Base-by-base conservation (phyloP, 2,329 filamentous ascomycete species). In the Talaromyces sp. region DNA sequence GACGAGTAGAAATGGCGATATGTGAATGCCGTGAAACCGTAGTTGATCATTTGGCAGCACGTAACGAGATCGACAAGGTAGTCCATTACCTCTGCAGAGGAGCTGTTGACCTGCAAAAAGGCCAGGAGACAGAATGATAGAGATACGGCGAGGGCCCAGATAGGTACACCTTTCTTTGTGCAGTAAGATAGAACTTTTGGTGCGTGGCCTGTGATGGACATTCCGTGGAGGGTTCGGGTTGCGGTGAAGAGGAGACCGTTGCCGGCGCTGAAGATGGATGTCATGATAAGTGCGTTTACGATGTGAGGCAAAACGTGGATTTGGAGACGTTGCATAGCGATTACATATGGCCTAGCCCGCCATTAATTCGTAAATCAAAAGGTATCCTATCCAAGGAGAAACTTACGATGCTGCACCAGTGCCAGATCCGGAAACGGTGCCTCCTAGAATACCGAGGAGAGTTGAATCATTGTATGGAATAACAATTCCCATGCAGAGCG, bases 231-330 rank as follows among this genome's bases (percentile, higher is more conserved):
- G 16, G 87, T 90, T 63, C 88, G 86, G 67, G 85, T 88, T 19
- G 87, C 88, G 70, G 86, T 90, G 82, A 91, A 92, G 31, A 92
- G 78, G 78, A 91, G 88, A 9, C 87, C 90, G 80, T 91, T 92
- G 67, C 88, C 84, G n/a, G 89, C 89, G 19, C 85, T 88, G 77
- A 91, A 90, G 70, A 90, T 88, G 73, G 91, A 91, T 68, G 91
- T 75, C 68, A 90, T 78, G 69, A 92, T 90, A 72, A 86, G 88
- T 31, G 78, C 89, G 76, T 92, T 92, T 73, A 92, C 79, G 71
- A 91, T 84, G 69, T 86, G 82, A 9, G 88, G 85, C 8, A 92
- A 80, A 39, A 78, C 77, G 10, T 82, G 75, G 74, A 91, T 88
- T 33, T 84, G 80, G 1, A 88, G 87, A n/a, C 87, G 68, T 66